phyloP scores from a whole-genome alignment of 1,284 basidiomycete genomes.

The Cerioporus squamosus region DNA sequence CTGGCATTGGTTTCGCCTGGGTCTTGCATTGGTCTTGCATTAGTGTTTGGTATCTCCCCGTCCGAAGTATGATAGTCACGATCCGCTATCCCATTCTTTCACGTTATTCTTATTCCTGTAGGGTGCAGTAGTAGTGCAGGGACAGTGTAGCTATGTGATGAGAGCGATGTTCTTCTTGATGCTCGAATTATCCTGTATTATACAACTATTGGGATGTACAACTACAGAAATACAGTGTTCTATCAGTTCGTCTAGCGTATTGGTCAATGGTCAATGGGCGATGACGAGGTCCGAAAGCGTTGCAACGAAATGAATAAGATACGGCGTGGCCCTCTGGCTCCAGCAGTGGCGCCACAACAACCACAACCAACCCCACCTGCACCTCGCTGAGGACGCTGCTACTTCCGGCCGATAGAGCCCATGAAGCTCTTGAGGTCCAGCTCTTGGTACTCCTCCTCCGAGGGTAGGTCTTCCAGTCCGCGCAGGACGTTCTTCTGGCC shows the following conservation, averaged over 20 bases:
- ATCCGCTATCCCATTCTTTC: not conserved
- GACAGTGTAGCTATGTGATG: not conserved
- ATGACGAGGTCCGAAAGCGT: conserved; percentile 22
- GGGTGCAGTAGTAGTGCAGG: not conserved
- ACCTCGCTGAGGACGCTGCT: not conserved
- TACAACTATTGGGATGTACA: conserved; percentile 27
- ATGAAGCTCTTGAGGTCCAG: conserved; percentile 87
- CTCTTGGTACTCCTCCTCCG: conserved; percentile 89
- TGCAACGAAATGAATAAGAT: conserved; percentile 27
- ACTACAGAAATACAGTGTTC: conserved; percentile 27
- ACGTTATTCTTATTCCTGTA: not conserved
- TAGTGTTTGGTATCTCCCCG: no score
- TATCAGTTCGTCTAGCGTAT: conserved; percentile 22
- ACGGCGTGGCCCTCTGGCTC: conserved; percentile 2
- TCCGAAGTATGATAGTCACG: no score
- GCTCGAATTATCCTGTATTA: conserved; percentile 24
- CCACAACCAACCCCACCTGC: not conserved
- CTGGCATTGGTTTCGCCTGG: no score
- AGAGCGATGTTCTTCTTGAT: no score
- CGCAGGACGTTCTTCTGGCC: conserved; percentile 82
- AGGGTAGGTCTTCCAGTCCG: conserved; percentile 87
- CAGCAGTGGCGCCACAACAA: not conserved
- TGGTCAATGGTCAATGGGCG: not conserved
- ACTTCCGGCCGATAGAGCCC: conserved; percentile 59
- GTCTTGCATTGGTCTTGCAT: no score